Evolutionary conservation across 345 rosid genomes (phyloP).

Genomic region (sweet orange (Citrus sinensis)): DNA sequence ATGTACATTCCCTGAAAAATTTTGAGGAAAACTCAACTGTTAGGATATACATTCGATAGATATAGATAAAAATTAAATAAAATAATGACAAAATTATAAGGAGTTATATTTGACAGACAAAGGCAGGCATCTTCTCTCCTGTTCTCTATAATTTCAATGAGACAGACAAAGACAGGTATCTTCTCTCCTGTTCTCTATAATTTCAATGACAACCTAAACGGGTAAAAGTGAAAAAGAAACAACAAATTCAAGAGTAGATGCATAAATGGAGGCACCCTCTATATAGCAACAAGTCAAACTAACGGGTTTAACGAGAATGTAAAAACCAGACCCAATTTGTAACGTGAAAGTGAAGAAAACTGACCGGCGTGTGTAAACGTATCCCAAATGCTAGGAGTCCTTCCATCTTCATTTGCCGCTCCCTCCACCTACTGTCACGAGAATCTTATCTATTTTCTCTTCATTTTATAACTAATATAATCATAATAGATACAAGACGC

Average conservation of each 20-base stretch:
- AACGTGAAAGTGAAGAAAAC: background rate
- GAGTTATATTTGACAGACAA: too few relatives aligned
- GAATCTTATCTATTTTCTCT: background rate
- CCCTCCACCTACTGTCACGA: constrained; percentile 34
- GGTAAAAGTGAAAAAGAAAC: background rate
- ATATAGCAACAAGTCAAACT: background rate
- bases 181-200: too few relatives aligned
- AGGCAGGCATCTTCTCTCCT: too few relatives aligned
- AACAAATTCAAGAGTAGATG: background rate
- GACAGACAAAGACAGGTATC: too few relatives aligned
- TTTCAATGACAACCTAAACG: too few relatives aligned
- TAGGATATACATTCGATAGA: background rate
- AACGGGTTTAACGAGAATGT: background rate
- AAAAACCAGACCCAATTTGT: background rate
- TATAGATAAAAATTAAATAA: background rate
- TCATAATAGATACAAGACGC: too few relatives aligned
- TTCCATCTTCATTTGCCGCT: constrained; percentile 45
- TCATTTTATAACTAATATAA: background rate
- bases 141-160: too few relatives aligned
- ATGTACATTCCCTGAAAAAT: constrained; percentile 28
- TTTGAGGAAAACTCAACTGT: constrained; percentile 2
- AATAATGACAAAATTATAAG: too few relatives aligned
- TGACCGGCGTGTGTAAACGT: constrained; percentile 33
- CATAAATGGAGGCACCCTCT: background rate
- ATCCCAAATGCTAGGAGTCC: constrained; percentile 45